Evolutionary conservation across 768 basidiomycete species (phyloP), one percentile per base, ranked within the genome.

Genomic region (Termitomyces sp.): DNA sequence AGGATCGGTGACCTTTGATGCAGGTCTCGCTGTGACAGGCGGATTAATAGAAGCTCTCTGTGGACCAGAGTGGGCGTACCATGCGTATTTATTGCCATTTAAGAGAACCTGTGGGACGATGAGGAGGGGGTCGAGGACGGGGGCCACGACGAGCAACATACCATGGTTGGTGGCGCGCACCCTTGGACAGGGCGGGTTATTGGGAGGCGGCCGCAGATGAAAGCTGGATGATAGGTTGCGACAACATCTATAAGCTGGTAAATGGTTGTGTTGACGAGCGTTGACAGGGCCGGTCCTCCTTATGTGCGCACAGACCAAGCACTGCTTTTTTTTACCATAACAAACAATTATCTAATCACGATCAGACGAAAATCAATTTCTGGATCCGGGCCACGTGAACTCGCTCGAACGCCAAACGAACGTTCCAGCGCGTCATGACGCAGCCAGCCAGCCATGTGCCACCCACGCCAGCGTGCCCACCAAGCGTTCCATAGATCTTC

Each of bases 1-100:
- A 92, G 16, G 94, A 95, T 53, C 94, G 86, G 75, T 96, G 94
- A 18, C 94, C 94, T 76, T 94, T 94, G 75, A 95, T 95, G 78
- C 94, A 96, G 66, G 92, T 90, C 79, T 91, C 91, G 74, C 93
- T 94, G 67, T 24, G 50, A 49, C 7, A 51, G n/a, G 22, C 45
- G 40, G n/a, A 33, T 57, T 55, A 38, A 39, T 63, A 56, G 33
- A 59, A 59, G 60, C 48, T n/a, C 58, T n/a, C 58, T 52, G 48
- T 45, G 15, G 16, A n/a, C 22, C n/a, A 32, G n/a, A 52, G n/a
- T 52, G 9, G 7, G 67, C 87, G 38, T 71, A 91, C 90, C 90
- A 92, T 65, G 90, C 90, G 71, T 90, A 92, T 79, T 92, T 92
- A 77, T 87, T 89, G 71, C 80, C 81, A 71, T 82, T 85, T 72